Evolutionary conservation across 164 flowering plant genomes (phyloP), one percentile per base, ranked within the genome.

Genomic region (Sedum album): DNA sequence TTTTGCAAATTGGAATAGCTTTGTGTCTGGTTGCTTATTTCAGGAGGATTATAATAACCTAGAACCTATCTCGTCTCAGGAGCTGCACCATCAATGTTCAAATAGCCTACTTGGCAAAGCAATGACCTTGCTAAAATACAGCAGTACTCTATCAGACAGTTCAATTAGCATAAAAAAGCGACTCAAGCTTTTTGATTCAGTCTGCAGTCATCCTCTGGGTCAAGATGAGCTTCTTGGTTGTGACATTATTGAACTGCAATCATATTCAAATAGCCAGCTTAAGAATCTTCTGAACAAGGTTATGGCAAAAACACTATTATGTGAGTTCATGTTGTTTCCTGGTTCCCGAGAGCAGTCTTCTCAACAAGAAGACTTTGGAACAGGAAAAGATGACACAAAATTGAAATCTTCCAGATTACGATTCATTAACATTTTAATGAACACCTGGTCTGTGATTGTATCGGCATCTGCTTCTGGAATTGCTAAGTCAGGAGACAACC

Each of bases 51-150:
- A 33, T 74, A 81, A 53, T 46, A 82, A 82, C 42, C 49, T 66
- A 38, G 44, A 71, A 60, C 82, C 80, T 46, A 75, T 77, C 30
- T 82, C 96, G 31, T n/a, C 64, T 69, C 83, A 81, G 73, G 86
- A 87, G 44, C 75, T 87, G 73, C 70, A 74, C 49, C 36, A 73
- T 64, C 66, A 80, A 60, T 71, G 82, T 69, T 55, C 71, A 41
- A 55, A 66, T 31, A 94, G 88, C 74, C 82, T 87, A 74, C 91
- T 87, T 75, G 88, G 86, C 51, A 89, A 88, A 74, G 73, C 88
- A 42, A 64, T 88, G 64, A 67, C 30, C 48, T 76, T 93, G 89
- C 75, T 91, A 76, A 77, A 68, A n/a, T 75, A 71, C 73, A 72
- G 81, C 72, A 79, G 88, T 66, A 33, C 69, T 31, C 68, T 78